phyloP scores from a whole-genome alignment of 352 stramenopile species.

The Pythium sp. region DNA sequence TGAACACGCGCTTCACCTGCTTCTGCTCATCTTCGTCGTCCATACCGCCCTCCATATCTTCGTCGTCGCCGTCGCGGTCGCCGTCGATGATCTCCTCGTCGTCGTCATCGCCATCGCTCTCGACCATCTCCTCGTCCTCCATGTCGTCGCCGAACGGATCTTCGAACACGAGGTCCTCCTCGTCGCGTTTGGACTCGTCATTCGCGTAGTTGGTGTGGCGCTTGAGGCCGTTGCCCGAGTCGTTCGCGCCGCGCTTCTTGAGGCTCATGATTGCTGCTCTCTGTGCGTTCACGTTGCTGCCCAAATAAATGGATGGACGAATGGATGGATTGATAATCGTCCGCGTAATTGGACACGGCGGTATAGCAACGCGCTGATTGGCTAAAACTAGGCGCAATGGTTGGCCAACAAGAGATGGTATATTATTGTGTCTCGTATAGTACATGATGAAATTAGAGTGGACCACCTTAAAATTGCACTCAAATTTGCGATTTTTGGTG shows the following conservation, averaged over 20 bases:
- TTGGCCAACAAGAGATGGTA: conserved; percentile 13
- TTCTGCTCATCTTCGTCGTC: conserved; percentile 58
- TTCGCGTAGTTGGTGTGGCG: conserved; percentile 37
- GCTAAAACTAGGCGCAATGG: conserved; percentile 16
- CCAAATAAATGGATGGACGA: conserved; percentile 6
- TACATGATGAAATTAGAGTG: conserved; percentile 17
- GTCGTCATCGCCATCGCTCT: conserved; percentile 68
- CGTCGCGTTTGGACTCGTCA: conserved; percentile 24
- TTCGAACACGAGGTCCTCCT: conserved; percentile 82
- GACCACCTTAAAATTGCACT: conserved; percentile 17
- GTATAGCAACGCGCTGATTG: conserved; percentile 17
- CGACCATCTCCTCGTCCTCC: conserved; percentile 90
- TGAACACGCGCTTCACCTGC: conserved; percentile 89
- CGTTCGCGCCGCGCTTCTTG: conserved; percentile 67
- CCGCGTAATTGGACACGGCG: conserved; percentile 1
- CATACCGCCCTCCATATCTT: conserved; percentile 56
- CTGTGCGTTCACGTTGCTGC: neutral
- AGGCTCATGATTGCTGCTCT: conserved; percentile 43
- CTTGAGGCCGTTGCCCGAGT: conserved; percentile 48
- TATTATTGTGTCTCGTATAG: conserved; percentile 24
- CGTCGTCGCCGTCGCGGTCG: conserved; percentile 36
- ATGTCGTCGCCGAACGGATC: conserved; percentile 88
- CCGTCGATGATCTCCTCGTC: conserved; percentile 65
- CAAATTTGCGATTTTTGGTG: conserved; percentile 16
- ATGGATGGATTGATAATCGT: conserved; percentile 15